Evolutionary conservation across 208 protist genomes (phyloP), one percentile per base, ranked within the genome.

Genomic region (Lotmaria passim): DNA sequence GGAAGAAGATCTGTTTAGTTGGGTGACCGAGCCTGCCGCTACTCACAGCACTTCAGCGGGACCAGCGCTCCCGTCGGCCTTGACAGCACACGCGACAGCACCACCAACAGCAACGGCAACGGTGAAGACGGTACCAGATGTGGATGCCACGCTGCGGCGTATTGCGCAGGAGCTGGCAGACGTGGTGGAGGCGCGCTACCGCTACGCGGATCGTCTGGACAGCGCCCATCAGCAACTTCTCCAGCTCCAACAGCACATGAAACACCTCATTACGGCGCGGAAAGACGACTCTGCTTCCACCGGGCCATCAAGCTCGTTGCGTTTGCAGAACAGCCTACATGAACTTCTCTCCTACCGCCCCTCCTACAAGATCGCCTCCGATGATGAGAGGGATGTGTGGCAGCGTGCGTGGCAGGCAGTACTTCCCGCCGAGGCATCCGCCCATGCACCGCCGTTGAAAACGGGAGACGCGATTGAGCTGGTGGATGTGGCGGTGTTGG

Each of bases 401-500:
- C 64, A 72, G 19, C 41, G 51, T 6, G 62, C 69, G 19, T 63
- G 69, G 69, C 47, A 67, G 34, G 19, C 11, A n/a, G 65, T 47
- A 23, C 12, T 68, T 4, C 52, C 52, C 21, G 52, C 31, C n/a
- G n/a, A n/a, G 51, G 8, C 50, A 7, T 23, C 46, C 28, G 50
- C 31, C 26, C 26, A 26, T 15, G 41, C 33, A 62, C 21, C 31
- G 30, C 11, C 24, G 43, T 21, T 50, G 12, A n/a, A 59, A 21
- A 23, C 57, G 12, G 52, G 38, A 31, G 59, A 48, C 43, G 57
- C 26, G 2, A 55, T 66, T 2, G 50, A 53, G 12, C 2, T 26
- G 63, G 33, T 51, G 7, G 71, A 70, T 41, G 24, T 82, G 36
- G 66, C 57, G 21, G 60, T 71, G 23, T 47, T 82, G 46, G 68